Evolutionary conservation across 192 early-diverging fungal genomes (phyloP).

Genomic region (Entomortierella beljakovae): DNA sequence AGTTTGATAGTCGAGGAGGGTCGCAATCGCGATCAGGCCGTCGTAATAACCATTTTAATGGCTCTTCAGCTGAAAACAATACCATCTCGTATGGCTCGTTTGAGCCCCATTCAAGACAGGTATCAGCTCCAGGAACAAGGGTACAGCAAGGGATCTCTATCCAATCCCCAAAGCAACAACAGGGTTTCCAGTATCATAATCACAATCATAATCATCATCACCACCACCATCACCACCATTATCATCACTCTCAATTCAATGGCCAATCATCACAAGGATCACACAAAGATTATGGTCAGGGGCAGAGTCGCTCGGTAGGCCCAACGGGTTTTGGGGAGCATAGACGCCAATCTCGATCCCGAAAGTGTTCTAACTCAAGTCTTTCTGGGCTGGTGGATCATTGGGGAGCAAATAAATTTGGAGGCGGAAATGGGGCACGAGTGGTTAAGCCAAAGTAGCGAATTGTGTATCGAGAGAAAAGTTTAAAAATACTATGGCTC

Average conservation of each 20-base stretch:
- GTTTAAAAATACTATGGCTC: no score
- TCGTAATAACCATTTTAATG: neutral
- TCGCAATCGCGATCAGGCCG: conserved; percentile 2
- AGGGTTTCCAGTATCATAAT: conserved; percentile 1
- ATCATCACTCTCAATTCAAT: neutral
- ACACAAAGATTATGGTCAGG: neutral
- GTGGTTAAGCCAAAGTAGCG: no score
- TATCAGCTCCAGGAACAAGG: neutral
- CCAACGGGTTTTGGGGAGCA: conserved; percentile 14
- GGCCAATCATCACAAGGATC: conserved; percentile 1
- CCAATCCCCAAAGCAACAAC: neutral
- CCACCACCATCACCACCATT: neutral
- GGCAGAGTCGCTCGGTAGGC: conserved; percentile 3
- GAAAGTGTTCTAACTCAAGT: conserved; percentile 42
- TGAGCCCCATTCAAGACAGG: neutral
- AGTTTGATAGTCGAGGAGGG: neutral
- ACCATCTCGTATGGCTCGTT: neutral
- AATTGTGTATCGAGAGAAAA: no score
- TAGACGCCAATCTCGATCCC: conserved; percentile 22
- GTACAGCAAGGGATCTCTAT: neutral
- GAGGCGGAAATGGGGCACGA: conserved; percentile 3
- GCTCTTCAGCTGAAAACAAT: neutral
- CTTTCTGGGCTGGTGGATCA: conserved; percentile 18
- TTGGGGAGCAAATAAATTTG: neutral
- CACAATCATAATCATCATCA: conserved; percentile 14